Base-by-base conservation (phyloP, 2,329 filamentous ascomycete species). In the Aspergillus sp. region DNA sequence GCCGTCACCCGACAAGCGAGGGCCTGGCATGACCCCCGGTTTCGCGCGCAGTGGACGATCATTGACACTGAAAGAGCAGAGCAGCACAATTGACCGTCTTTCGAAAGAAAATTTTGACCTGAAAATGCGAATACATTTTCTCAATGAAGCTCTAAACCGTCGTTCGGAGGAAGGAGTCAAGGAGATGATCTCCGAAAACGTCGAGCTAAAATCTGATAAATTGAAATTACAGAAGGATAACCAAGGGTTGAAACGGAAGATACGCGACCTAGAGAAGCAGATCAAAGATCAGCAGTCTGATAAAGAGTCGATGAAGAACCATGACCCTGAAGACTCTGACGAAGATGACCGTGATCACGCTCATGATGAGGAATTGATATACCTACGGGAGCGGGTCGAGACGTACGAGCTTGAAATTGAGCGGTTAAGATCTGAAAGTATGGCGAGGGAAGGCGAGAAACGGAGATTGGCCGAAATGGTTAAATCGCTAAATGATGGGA, bases 81-180 rank as follows among this genome's bases (percentile, higher is more conserved):
- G 93, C 71, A 96, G 90, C 76, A 98, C 93, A 14, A 97, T 99
- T 63, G 95, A 99, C 74, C 87, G 93, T 58, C 82, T 98, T 2
- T 96, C 91, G 59, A 99, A 99, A 76, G 95, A 99, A 74, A 99
- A 99, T 64, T 99, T 98, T 71, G 93, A 97, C 72, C 79, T 98
- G 55, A 97, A 98, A 76, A 87, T 98, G 76, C 96, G 96, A 73
- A 95, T 98, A 63, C 96, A 97, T 82, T 99, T 97, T 70, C 83
- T 99, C 49, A 96, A 93, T 68, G 91, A 98, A 73, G 90, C 93
- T 2, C 79, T 99, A 19, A 92, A 96, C 74, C 95, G 93, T 70
- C 84, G 96, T 43, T 97, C 93, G 1, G 93, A 98, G 72, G 93
- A 98, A 76, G 92, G 93, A 62, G 89, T 99, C 72, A 96, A 96